phyloP scores from a whole-genome alignment of 495 filamentous ascomycete species.

The Trichocladium antarcticum region DNA sequence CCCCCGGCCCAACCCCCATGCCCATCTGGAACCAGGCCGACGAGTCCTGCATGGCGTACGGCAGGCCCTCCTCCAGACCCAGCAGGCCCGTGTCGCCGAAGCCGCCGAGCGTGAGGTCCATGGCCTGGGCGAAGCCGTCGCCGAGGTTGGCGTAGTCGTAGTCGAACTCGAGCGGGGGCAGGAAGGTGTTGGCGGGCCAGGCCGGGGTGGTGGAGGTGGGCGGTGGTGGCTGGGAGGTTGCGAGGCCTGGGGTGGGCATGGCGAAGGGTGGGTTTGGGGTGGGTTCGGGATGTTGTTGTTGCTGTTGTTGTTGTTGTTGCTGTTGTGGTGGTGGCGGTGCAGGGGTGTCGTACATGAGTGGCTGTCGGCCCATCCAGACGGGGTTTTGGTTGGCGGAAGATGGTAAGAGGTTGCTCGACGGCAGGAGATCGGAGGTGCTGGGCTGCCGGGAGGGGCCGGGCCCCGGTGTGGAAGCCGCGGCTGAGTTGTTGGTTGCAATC shows the following conservation, averaged over 20 bases:
- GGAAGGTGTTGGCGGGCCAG: conserved; percentile 25
- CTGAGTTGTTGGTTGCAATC: conserved; percentile 50
- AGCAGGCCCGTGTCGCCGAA: conserved; percentile 21
- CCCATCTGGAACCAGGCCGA: not conserved
- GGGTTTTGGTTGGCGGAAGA: not conserved
- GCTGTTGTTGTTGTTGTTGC: not conserved
- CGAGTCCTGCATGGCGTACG: not conserved
- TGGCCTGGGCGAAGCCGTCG: conserved; percentile 40
- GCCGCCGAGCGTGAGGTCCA: conserved; percentile 41
- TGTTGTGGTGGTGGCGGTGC: not conserved
- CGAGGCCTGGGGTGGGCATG: not conserved
- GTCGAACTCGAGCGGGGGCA: conserved; percentile 25
- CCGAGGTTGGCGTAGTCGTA: conserved; percentile 32
- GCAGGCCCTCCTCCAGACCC: conserved; percentile 23
- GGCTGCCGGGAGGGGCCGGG: not conserved
- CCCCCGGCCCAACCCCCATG: not conserved
- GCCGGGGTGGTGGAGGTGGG: conserved; percentile 22
- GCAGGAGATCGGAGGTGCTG: not conserved
- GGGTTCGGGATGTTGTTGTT: not conserved
- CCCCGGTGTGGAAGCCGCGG: not conserved
- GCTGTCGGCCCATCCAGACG: not conserved
- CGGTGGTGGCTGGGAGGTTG: not conserved
- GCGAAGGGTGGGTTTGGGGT: not conserved
- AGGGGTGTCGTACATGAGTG: not conserved
- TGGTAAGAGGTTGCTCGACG: too few species aligned